Evolutionary conservation across 139 green algal genomes (phyloP).

Genomic region (Microglena sp.): DNA sequence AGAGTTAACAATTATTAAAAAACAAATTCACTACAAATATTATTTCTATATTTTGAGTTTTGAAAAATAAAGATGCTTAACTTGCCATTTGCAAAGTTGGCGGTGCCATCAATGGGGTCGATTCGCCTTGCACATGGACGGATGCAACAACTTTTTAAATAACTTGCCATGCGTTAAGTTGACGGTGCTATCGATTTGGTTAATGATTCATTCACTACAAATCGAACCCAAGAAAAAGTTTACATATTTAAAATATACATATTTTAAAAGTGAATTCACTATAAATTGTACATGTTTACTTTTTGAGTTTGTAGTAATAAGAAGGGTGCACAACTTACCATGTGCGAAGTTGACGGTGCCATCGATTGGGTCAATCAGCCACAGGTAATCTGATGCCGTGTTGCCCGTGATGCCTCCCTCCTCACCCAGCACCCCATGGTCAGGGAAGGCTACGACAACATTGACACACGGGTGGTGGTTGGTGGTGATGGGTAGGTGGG

Average conservation of each 20-base stretch:
- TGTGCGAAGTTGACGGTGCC: constrained; percentile 85
- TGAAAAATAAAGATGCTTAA: constrained; percentile 48
- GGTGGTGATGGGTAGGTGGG: too few species aligned
- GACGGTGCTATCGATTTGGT: too few species aligned
- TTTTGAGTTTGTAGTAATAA: constrained; percentile 33
- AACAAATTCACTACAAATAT: neutral
- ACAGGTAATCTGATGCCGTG: constrained; percentile 65
- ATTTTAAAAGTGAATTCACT: too few species aligned
- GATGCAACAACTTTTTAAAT: too few species aligned
- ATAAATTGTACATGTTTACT: neutral
- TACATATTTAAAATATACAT: too few species aligned
- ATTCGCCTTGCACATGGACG: too few species aligned
- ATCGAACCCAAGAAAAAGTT: too few species aligned
- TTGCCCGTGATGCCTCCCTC: constrained; percentile 78
- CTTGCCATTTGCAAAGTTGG: constrained; percentile 65
- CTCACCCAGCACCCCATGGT: constrained; percentile 78
- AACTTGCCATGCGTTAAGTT: too few species aligned
- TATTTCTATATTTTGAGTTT: constrained; percentile 5
- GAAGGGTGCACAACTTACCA: constrained; percentile 52
- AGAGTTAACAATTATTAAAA: too few species aligned
- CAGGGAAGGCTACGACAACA: constrained; percentile 29
- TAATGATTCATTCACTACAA: too few species aligned
- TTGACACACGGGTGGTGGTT: too few species aligned
- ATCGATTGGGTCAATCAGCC: constrained; percentile 60
- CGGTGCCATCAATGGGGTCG: too few species aligned